These are phyloP conservation scores for Casuarina glauca DNA, from an alignment of 306 rosid genomes.

Conservation along the genomic window DNA sequence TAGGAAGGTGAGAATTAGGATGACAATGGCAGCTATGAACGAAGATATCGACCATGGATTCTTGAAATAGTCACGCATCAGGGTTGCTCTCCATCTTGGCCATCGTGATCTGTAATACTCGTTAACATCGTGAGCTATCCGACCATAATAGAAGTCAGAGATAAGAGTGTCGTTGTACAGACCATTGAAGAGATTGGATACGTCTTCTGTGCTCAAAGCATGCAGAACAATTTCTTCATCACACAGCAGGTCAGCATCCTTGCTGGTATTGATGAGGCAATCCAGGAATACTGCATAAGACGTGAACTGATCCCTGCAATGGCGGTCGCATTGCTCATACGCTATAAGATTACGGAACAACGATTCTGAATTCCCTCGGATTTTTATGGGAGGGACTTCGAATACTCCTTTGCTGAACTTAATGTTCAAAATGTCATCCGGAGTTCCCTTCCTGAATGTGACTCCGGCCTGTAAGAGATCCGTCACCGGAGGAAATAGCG, in stretches of 20 bases:
- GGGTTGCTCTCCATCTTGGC: not conserved
- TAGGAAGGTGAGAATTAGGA: conserved; percentile 18
- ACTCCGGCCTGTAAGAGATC: conserved; percentile 16
- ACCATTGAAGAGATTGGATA: conserved; percentile 10
- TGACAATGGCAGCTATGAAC: conserved; percentile 6
- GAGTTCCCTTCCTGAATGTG: not conserved
- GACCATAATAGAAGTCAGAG: not conserved
- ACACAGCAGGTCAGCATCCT: conserved; percentile 12
- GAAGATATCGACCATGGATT: conserved; percentile 29
- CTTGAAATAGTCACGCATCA: conserved; percentile 14
- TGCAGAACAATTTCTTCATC: not conserved
- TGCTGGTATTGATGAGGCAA: conserved; percentile 11
- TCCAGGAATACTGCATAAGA: conserved; percentile 30
- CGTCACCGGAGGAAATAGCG: conserved; percentile 1
- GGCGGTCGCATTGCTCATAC: conserved; percentile 25
- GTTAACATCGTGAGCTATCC: not conserved
- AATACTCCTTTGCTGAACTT: not conserved
- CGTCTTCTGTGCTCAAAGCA: conserved; percentile 17
- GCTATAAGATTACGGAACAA: conserved; percentile 23
- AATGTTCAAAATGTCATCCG: conserved; percentile 1
- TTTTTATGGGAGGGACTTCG: conserved; percentile 6
- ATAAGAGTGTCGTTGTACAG: conserved; percentile 21
- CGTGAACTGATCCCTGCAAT: conserved; percentile 5
- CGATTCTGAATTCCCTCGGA: conserved; percentile 23
- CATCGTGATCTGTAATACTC: not conserved